Evolutionary conservation across 2,329 filamentous ascomycete species (phyloP).

Genomic region (Calonectria hongkongensis): DNA sequence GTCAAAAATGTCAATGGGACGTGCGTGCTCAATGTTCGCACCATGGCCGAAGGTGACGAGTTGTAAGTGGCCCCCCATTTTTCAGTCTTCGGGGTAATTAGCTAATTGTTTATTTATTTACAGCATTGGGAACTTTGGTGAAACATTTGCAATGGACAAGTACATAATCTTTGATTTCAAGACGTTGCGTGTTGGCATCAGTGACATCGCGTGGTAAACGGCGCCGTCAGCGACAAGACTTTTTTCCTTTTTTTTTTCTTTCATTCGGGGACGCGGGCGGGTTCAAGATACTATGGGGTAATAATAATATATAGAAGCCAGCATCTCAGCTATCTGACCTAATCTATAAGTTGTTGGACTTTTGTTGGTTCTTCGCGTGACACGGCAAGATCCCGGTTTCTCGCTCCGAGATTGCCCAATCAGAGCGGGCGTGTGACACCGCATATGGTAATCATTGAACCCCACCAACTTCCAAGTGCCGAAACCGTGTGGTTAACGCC

Average conservation of each 20-base stretch:
- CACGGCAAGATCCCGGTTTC: constrained; percentile 9
- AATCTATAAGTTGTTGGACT: neutral
- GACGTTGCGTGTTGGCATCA: constrained; percentile 36
- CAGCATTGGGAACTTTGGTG: constrained; percentile 38
- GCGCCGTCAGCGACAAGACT: too few species aligned
- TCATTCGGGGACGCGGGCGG: neutral
- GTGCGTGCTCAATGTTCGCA: constrained; percentile 36
- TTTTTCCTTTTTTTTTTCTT: neutral
- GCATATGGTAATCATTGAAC: constrained; percentile 17
- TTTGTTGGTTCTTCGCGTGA: constrained; percentile 10
- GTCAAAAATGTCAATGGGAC: constrained; percentile 33
- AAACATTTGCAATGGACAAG: constrained; percentile 40
- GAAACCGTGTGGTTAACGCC: neutral
- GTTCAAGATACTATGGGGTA: neutral
- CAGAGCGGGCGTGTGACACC: neutral
- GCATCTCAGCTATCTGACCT: neutral
- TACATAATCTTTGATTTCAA: constrained; percentile 37
- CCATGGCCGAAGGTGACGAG: constrained; percentile 24
- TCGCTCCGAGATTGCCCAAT: neutral
- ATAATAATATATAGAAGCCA: constrained; percentile 23
- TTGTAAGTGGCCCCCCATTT: constrained; percentile 18
- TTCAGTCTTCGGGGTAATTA: too few species aligned
- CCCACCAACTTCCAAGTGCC: constrained; percentile 12
- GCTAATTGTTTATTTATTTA: neutral
- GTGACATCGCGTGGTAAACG: constrained; percentile 30